Base-by-base conservation (phyloP, 1,284 basidiomycete species). In the Boletus sp. region DNA sequence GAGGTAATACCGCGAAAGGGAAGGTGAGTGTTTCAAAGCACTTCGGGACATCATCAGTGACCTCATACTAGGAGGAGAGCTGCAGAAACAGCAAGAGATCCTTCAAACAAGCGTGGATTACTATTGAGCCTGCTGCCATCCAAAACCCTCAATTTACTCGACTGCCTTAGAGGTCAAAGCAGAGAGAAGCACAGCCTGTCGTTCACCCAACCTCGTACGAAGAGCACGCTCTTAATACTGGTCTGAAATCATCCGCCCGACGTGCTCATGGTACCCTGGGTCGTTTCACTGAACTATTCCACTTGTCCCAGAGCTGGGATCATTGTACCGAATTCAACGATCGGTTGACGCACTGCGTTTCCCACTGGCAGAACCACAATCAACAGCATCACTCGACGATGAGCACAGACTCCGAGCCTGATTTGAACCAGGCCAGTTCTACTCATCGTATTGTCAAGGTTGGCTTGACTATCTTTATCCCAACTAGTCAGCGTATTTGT, bases 1-100 rank as follows among this genome's bases (percentile, higher is more conserved):
- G 16, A 62, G 62, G 31, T 55, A 53, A 25, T 72, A 73, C 37
- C 66, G 71, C 35, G 59, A 60, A 40, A 62, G 60, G 43, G 71
- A 72, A 47, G 27, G 46, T 6, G 59, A 67, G 35, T 56, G 52
- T 40, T 69, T 72, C 50, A 58, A 49, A 19, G 30, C 35, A 2
- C 71, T 74, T 13, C 55, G 59, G 23, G 40, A 28, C 6, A 44
- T 65, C 44, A 65, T 67, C 56, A 52, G 44, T 3, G 52, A 63
- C 6, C 57, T 68, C 17, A 68, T n/a, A n/a, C n/a, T 66, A 2
- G 60, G 63, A 10, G 59, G 64, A 30, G 64, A 61, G 21, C 52
- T 43, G 5, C 62, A 52, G 16, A 73, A 59, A 8, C 65, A 69
- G 4, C 54, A 73, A 6, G 70, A 74, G 23, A 59, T 59, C 17